Conservation (phyloP, 176 grass and related monocot genomes). For the Leersia perrieri region DNA sequence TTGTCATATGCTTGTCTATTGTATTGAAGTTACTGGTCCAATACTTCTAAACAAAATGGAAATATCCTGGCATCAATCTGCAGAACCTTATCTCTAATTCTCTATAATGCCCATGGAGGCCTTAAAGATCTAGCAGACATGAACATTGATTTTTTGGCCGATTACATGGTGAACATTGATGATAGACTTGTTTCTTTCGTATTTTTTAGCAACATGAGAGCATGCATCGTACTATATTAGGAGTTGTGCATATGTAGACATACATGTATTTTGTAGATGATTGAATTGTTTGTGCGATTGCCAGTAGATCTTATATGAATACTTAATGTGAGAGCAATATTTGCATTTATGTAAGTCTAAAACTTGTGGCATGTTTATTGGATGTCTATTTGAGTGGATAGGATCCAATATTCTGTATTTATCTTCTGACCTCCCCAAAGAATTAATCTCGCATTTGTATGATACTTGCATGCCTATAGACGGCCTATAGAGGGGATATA, state of each 20-base stretch:
- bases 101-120: not conserved
- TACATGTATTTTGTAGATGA: not conserved
- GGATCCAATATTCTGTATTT: not conserved
- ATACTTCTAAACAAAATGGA: conserved; percentile 11
- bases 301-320: not conserved
- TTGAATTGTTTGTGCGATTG: not conserved
- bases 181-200: not conserved
- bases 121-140: conserved; percentile 12
- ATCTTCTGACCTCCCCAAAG: conserved; percentile 1
- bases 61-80: not conserved
- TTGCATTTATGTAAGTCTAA: not conserved
- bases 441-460: not conserved
- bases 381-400: not conserved
- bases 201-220: not conserved
- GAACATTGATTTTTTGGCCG: not conserved
- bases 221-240: too few relatives aligned
- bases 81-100: not conserved
- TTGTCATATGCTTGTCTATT: not conserved
- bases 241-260: not conserved
- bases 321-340: not conserved
- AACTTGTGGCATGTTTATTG: not conserved
- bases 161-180: not conserved
- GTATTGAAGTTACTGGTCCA: not conserved
- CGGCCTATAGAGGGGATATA: not conserved
- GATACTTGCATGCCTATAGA: not conserved